Base-by-base conservation (phyloP, 1,139 yeast species). In the Sugiyamaella neomexicana region DNA sequence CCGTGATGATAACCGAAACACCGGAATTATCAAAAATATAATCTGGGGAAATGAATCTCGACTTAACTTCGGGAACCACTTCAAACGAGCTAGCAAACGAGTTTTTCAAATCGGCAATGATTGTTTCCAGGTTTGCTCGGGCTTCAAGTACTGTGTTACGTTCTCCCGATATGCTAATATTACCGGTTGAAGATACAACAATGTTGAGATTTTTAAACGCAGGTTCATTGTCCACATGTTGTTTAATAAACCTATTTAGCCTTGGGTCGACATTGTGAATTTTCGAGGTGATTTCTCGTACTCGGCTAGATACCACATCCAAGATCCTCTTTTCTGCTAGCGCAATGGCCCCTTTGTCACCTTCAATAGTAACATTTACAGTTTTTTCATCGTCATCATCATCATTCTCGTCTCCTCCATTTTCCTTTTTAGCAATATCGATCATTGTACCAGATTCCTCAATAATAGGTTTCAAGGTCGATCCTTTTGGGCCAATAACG, bases 401-500 rank as follows among this genome's bases (percentile, higher is more conserved):
- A 46, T 71, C 75, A 20, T 56, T 58, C 36, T 56, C 38, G 15
- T 17, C 43, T 29, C 62, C 67, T 23, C 67, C 70, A 23, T 58
- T 46, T 20, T 64, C 70, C 50, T 72, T 74, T 65, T 75, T 80
- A 23, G 84, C 85, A 65, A 93, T 82, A 65, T 90, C 90, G 67
- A 93, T 81, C 64, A 78, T 86, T 54, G 89, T 89, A 53, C 82
- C 87, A 59, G 87, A 80, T 47, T 81, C 77, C 54, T 80, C 86
- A 55, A 87, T 79, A 63, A 95, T 88, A 56, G 93, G 90, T 67
- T 83, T 87, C 71, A 95, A 81, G 60, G 79, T 86, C 62, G 80
- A 80, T 66, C 99, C 99, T 70, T 85, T 88, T 46, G 93, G 80
- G 56, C 99, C 99, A 72, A 95, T 90, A 60, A 95, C 81, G 56